Evolutionary conservation across 1,284 basidiomycete species (phyloP).

Genomic region (Sparassis latifolia): DNA sequence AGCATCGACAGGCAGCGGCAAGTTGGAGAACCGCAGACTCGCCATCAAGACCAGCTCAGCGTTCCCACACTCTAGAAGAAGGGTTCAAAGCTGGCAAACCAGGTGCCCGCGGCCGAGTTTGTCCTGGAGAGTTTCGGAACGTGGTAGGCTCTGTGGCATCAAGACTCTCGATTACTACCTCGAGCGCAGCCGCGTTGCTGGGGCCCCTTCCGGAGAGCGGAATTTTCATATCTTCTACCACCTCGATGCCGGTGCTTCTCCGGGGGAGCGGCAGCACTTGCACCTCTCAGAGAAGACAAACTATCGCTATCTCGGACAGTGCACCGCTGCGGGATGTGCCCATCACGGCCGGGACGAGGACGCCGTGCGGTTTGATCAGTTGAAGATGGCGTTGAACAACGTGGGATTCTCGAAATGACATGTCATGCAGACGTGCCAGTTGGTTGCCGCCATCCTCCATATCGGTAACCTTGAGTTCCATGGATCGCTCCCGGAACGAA

Average conservation of each 20-base stretch:
- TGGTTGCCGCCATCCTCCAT: constrained; percentile 92
- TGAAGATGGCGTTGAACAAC: constrained; percentile 90
- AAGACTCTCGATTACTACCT: constrained; percentile 98
- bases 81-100: constrained; percentile 78
- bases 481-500: constrained; percentile 76
- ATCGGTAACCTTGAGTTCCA: constrained; percentile 94
- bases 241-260: constrained; percentile 82
- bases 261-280: constrained; percentile 85
- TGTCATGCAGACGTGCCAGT: constrained; percentile 91
- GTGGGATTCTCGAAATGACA: constrained; percentile 90
- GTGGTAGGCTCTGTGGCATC: constrained; percentile 82
- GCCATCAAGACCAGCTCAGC: constrained; percentile 89
- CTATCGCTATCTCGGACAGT: constrained; percentile 82
- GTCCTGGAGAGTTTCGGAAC: constrained; percentile 93
- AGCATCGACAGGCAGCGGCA: constrained; percentile 94
- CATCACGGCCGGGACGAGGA: constrained; percentile 59
- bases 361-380: constrained; percentile 79
- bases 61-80: constrained; percentile 91
- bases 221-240: constrained; percentile 99
- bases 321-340: constrained; percentile 30
- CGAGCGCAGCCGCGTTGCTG: constrained; percentile 80
- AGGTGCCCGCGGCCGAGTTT: constrained; percentile 91
- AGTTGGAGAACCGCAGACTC: constrained; percentile 87
- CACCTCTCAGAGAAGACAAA: constrained; percentile 72
- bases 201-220: constrained; percentile 79